Evolutionary conservation across 2,329 filamentous ascomycete species (phyloP).

Genomic region (Cladobotryum mycophilum): DNA sequence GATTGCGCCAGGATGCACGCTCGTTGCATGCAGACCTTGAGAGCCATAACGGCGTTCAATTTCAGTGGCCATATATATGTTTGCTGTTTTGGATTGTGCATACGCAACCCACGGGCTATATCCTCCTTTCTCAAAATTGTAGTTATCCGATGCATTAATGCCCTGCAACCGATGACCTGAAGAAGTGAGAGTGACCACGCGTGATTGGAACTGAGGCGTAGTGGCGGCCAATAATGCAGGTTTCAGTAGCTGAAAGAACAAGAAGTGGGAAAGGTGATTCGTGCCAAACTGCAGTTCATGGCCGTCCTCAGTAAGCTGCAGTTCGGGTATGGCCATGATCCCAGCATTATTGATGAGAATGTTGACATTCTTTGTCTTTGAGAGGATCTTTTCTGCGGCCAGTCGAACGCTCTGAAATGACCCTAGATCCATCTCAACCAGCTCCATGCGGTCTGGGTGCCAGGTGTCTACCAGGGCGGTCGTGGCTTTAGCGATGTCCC

Average conservation of each 20-base stretch:
- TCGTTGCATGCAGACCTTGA: conserved; percentile 32
- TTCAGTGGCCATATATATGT: conserved; percentile 43
- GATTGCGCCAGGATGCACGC: conserved; percentile 39
- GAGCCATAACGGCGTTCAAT: conserved; percentile 41
- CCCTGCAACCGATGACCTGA: not conserved
- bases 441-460: conserved; percentile 4
- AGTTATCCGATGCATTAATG: conserved; percentile 9
- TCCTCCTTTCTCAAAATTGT: conserved; percentile 15
- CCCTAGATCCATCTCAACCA: conserved; percentile 11
- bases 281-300: conserved; percentile 21
- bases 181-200: conserved; percentile 6
- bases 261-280: conserved; percentile 23
- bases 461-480: conserved; percentile 18
- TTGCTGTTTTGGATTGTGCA: conserved; percentile 43
- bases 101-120: conserved; percentile 33
- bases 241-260: conserved; percentile 23
- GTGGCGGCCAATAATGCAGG: not conserved
- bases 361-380: conserved; percentile 28
- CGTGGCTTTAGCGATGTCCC: conserved; percentile 29
- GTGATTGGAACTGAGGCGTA: conserved; percentile 3
- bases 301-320: conserved; percentile 15
- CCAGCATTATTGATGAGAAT: conserved; percentile 40
- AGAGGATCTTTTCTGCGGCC: conserved; percentile 26
- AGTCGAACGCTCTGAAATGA: conserved; percentile 17
- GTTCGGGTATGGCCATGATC: conserved; percentile 27